Percentiles rank a stretch among this genome's conserved stretches.
Evolutionary conservation across 2,329 filamentous ascomycete species (phyloP).

Genomic region (Colletotrichum cereale): DNA sequence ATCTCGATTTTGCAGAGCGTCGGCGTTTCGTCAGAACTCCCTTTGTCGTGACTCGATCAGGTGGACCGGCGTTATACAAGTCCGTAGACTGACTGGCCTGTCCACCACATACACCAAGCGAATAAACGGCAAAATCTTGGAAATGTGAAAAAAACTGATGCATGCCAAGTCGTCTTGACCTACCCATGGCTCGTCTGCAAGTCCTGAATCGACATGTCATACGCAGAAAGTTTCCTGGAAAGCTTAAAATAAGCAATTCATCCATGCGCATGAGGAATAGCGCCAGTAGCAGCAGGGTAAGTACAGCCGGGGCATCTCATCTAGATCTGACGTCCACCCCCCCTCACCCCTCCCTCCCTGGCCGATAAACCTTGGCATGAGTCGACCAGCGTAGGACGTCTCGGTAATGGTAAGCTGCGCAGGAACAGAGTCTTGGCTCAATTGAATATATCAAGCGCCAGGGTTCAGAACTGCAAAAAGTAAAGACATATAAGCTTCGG

Average conservation of each 20-base stretch:
- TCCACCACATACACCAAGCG: background rate
- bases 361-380: conserved; percentile 29
- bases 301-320: conserved; percentile 35
- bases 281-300: background rate
- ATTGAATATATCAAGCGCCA: conserved; percentile 17
- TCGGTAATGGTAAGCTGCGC: conserved; percentile 1
- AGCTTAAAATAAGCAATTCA: conserved; percentile 29
- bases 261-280: conserved; percentile 33
- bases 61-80: background rate
- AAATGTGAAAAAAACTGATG: conserved; percentile 11
- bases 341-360: too few species aligned
- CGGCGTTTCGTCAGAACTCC: background rate
- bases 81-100: background rate
- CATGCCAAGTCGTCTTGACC: conserved; percentile 17
- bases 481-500: conserved; percentile 28
- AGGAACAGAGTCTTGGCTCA: conserved; percentile 6
- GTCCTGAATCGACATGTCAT: conserved; percentile 36
- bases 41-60: too few species aligned
- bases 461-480: background rate
- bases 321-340: conserved; percentile 35
- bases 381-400: conserved; percentile 18
- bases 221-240: conserved; percentile 34
- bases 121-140: background rate
- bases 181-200: background rate
- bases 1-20: conserved; percentile 1